Conservation (phyloP, 495 filamentous ascomycete genomes). For the Aspergillus sclerotiicarbonarius region DNA sequence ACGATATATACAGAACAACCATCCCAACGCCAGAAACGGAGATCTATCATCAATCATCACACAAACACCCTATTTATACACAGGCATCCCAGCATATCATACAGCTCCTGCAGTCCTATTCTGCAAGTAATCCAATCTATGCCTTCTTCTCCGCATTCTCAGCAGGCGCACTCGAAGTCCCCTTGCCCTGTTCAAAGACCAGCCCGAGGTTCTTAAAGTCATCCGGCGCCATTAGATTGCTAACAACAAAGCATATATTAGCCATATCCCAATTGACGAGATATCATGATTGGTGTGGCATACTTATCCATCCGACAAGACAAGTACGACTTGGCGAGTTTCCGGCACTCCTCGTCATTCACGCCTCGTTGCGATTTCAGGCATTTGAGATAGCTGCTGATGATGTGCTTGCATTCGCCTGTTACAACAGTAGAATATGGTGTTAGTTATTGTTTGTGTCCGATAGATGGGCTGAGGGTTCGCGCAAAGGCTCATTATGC, state of each 20-base stretch:
- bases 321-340: slow-evolving; percentile 83
- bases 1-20: not conserved
- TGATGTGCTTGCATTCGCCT: slow-evolving; percentile 93
- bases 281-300: slow-evolving; percentile 25
- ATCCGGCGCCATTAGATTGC: slow-evolving; percentile 94
- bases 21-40: not conserved
- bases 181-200: slow-evolving; percentile 48
- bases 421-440: slow-evolving; percentile 63
- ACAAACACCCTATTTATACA: not conserved
- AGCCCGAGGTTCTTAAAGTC: slow-evolving; percentile 92
- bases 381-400: slow-evolving; percentile 78
- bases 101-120: not conserved
- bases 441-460: slow-evolving; percentile 56
- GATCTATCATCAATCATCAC: slow-evolving; percentile 1
- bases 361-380: slow-evolving; percentile 76
- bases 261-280: slow-evolving; percentile 7
- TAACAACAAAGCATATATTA: slow-evolving; percentile 27
- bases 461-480: not conserved
- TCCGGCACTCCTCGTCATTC: slow-evolving; percentile 82
- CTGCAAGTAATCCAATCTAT: slow-evolving; percentile 5
- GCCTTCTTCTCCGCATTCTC: slow-evolving; percentile 4
- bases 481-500: not conserved
- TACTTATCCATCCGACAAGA: slow-evolving; percentile 93
- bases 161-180: not conserved
- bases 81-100: not conserved